Evolutionary conservation across 140 eudicot species (phyloP), one percentile per base, ranked within the genome.

Genomic region (Stevia rebaudiana): DNA sequence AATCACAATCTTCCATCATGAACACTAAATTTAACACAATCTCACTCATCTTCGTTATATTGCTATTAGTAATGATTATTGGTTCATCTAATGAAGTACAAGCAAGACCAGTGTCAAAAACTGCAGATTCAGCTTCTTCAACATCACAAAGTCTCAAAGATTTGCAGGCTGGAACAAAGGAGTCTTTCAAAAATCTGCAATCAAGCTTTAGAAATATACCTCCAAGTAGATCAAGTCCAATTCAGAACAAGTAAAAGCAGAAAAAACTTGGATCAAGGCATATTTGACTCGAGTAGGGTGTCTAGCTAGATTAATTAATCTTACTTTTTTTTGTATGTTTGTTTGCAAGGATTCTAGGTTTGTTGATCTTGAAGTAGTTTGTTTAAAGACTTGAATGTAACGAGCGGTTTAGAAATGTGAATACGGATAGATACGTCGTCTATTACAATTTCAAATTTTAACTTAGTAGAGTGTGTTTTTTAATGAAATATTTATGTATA

Each of bases 181-280:
- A 68, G 56, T 76, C 82, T 44, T 67, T 63, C 71, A 85, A 78
- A 85, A 70, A 81, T 78, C 75, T 65, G 79, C 72, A 75, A 40
- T 69, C 95, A 11, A 89, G 92, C 63, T 74, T 79, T 16, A 54
- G 89, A 49, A 64, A 23, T 33, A 72, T 89, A 68, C 95, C 95
- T 54, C 84, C 77, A 16, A 86, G 92, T 75, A 70, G 83, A 85
- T 79, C 83, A 11, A 89, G 86, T 73, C 97, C 97, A 8, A 89
- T 78, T 19, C 85, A 81, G 33, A 28, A 28, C 33, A 28, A 28
- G 33, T 28, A 28, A 28, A 28, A 51, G 48, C 16, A 41, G 16
- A 30, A 21, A 40, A 4, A 56, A 13, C 36, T 30, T 5, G 22
- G 50, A 72, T 37, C 61, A 18, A 30, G 6, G 74, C 39, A 70